Base-by-base conservation (phyloP, 495 filamentous ascomycete genomes). In the Neurospora sp. region DNA sequence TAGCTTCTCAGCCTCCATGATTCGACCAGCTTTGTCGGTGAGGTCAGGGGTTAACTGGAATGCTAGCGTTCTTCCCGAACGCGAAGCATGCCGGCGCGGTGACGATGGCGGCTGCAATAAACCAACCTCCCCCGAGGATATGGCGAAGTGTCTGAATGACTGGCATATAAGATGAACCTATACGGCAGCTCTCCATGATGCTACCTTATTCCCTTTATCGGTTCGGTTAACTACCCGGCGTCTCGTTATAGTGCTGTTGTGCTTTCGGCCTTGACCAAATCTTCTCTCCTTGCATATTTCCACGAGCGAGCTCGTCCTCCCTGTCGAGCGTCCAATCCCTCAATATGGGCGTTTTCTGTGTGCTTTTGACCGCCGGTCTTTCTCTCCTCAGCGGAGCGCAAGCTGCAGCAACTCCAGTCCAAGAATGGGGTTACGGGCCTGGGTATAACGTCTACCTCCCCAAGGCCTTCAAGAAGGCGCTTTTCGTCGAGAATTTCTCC, bases 401-500 rank as follows among this genome's bases (percentile, higher is more conserved):
- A 14, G 54, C 54, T 16, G 54, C 54, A 62, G 54, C 27, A 62
- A 62, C 23, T 18, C 23, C 54, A 7, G 54, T 9, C 23, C 54
- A 27, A 14, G 54, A 62, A 62, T 62, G 54, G 54, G 54, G 54
- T 31, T 16, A 8, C 27, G 54, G 54, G 6, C 1, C 12, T 5
- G 27, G 54, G 54, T 62, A 16, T 31, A 31, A 31, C 54, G 54
- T 62, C 23, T 31, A 31, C 54, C 54, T 76, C 31, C 76, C 76
- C 8, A 7, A 59, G 7, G 72, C 72, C 27, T 77, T 73, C 44
- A 73, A 72, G 3, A 70, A 35, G 12, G 66, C 40, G 1, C 18
- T 77, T 12, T 77, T 77, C 37, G 71, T 72, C 7, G 76, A 77
- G n/a, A 74, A 77, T 72, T 77, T 77, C 20, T 71, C 73, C 20